phyloP scores from a whole-genome alignment of 192 early-diverging fungal genomes.

The Pecoramyces ruminantium region DNA sequence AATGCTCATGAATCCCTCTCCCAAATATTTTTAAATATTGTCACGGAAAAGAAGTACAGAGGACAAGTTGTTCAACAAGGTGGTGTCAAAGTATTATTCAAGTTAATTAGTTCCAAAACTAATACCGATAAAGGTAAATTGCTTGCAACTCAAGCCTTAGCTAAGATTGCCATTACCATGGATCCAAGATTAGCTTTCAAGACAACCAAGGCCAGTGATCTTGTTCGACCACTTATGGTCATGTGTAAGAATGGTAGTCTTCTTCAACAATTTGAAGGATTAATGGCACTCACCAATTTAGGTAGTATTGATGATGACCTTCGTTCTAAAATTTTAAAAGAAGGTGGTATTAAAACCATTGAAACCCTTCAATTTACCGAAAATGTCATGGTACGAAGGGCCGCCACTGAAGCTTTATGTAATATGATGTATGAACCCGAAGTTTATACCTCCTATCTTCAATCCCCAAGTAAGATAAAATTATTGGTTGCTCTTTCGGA shows the following conservation, averaged over 20 bases:
- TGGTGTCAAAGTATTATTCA: too few relatives aligned
- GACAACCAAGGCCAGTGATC: conserved; percentile 16
- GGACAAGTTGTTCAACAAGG: conserved; percentile 73
- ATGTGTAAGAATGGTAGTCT: conserved; percentile 32
- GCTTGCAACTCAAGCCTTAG: conserved; percentile 61
- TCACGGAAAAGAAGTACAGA: conserved; percentile 43
- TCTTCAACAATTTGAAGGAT: conserved; percentile 69
- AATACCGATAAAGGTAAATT: too few relatives aligned
- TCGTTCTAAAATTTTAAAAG: conserved; percentile 31
- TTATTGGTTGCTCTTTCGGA: conserved; percentile 72
- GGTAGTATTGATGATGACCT: conserved; percentile 54
- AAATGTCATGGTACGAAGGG: conserved; percentile 57
- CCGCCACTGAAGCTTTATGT: conserved; percentile 79
- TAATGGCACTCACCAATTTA: conserved; percentile 87
- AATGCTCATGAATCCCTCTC: conserved; percentile 41
- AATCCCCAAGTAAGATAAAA: too few relatives aligned
- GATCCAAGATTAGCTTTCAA: conserved; percentile 75
- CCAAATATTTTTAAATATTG: conserved; percentile 49
- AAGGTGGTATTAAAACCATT: conserved; percentile 48
- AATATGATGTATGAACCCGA: conserved; percentile 74
- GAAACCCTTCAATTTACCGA: conserved; percentile 65
- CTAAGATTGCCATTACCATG: conserved; percentile 77
- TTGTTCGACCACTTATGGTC: conserved; percentile 51
- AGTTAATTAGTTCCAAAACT: too few relatives aligned
- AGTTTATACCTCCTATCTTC: conserved; percentile 68